Conservation (phyloP, 2,329 filamentous ascomycete genomes). For the Decorospora gaudefroyi region DNA sequence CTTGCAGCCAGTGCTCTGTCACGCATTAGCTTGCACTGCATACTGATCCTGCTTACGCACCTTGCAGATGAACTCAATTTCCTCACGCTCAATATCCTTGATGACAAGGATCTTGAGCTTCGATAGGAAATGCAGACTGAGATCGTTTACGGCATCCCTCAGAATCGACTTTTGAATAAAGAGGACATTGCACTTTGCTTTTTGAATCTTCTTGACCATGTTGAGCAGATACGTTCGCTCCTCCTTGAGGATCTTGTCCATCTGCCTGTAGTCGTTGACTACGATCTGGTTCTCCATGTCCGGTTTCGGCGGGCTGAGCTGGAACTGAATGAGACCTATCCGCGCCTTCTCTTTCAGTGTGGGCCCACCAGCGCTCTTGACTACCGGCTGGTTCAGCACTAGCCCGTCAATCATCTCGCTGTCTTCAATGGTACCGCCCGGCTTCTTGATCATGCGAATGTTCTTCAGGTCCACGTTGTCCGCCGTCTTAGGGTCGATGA, state of each 20-base stretch:
- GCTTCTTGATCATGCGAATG: constrained; percentile 96
- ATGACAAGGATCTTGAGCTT: constrained; percentile 94
- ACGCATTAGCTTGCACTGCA: constrained; percentile 9
- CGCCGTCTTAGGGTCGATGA: constrained; percentile 92
- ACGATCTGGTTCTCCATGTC: constrained; percentile 99
- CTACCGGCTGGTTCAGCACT: constrained; percentile 86
- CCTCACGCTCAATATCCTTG: constrained; percentile 98
- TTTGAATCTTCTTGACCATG: constrained; percentile 99
- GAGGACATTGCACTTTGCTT: constrained; percentile 98
- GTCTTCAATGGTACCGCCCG: constrained; percentile 96
- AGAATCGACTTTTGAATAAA: constrained; percentile 99
- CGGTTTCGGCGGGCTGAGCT: constrained; percentile 95
- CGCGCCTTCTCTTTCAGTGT: constrained; percentile 94
- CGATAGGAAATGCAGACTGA: constrained; percentile 95
- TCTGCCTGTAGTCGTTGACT: constrained; percentile 98
- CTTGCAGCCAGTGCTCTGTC: constrained; percentile 89
- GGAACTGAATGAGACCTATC: constrained; percentile 98
- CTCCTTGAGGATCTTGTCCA: constrained; percentile 99
- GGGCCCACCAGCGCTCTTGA: constrained; percentile 92
- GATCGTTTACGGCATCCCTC: constrained; percentile 94
- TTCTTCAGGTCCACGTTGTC: constrained; percentile 97
- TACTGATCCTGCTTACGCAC: constrained; percentile 21
- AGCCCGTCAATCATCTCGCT: constrained; percentile 96
- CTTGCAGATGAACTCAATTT: constrained; percentile 99
- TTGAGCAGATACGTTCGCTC: constrained; percentile 97